Percentiles rank a stretch among this genome's conserved stretches.
Evolutionary conservation across 2,329 filamentous ascomycete genomes (phyloP).

Genomic region (Fusarium cyanostomum): DNA sequence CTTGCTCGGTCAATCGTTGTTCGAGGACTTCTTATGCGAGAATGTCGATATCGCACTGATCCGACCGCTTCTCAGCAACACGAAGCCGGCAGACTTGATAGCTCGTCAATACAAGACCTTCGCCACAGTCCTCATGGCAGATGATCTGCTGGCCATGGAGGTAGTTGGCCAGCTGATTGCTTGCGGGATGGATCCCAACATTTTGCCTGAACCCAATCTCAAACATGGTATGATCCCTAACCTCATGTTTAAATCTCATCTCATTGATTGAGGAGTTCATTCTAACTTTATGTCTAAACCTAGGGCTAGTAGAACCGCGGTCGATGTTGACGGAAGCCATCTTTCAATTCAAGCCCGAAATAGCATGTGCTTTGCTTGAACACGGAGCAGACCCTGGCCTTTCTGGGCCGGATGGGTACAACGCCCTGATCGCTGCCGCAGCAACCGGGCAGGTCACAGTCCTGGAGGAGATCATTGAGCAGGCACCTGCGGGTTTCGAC

Average conservation of each 20-base stretch:
- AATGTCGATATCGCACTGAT: constrained; percentile 14
- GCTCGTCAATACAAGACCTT: constrained; percentile 27
- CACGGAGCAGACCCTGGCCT: constrained; percentile 31
- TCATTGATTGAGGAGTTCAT: constrained; percentile 29
- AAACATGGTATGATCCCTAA: no score
- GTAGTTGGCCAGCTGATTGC: constrained; percentile 21
- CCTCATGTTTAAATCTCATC: not conserved
- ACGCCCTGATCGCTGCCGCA: constrained; percentile 23
- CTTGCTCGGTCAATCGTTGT: constrained; percentile 9
- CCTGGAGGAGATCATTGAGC: constrained; percentile 27
- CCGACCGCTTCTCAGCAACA: constrained; percentile 15
- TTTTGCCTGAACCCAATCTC: not conserved
- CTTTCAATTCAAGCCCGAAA: not conserved
- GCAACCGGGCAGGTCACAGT: constrained; percentile 24
- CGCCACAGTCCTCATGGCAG: constrained; percentile 2
- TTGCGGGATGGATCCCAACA: constrained; percentile 30
- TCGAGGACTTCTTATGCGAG: constrained; percentile 24
- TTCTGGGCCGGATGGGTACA: constrained; percentile 15
- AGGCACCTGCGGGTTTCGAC: constrained; percentile 15
- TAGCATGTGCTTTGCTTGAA: constrained; percentile 26
- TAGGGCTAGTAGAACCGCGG: not conserved
- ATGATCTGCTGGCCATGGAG: not conserved
- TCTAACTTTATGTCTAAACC: constrained; percentile 19
- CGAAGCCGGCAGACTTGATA: constrained; percentile 13
- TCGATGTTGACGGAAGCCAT: constrained; percentile 30